A percentile compares a stretch with the other conserved stretches of the same genome.
phyloP scores from a whole-genome alignment of 2,329 filamentous ascomycete species.

The Colletotrichum ledebouriae region DNA sequence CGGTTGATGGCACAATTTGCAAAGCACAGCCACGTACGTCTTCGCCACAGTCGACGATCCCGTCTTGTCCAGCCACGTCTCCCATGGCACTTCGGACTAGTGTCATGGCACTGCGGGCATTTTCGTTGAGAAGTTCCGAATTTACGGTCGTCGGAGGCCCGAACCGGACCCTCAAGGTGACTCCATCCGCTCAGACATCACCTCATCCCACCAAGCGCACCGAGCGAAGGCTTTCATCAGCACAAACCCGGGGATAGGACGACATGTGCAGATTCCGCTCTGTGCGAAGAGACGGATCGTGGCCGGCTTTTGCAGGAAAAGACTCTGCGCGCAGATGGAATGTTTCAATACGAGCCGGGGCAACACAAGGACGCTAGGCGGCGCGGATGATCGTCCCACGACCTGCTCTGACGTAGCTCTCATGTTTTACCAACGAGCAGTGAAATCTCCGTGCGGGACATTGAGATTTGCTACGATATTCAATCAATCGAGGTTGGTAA shows the following conservation, averaged over 20 bases:
- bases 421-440: too few species aligned
- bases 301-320: neutral
- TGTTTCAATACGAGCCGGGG: neutral
- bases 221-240: neutral
- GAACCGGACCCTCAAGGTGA: slow-evolving; percentile 4
- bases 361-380: too few species aligned
- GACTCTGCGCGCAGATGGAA: neutral
- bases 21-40: slow-evolving; percentile 21
- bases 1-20: neutral
- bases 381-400: too few species aligned
- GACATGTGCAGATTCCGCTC: slow-evolving; percentile 17
- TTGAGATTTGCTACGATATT: too few species aligned
- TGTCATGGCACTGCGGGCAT: neutral
- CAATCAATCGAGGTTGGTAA: too few species aligned
- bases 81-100: slow-evolving; percentile 8
- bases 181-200: slow-evolving; percentile 12
- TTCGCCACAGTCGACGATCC: slow-evolving; percentile 20
- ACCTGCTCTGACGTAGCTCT: too few species aligned
- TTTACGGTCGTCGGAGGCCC: slow-evolving; percentile 1
- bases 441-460: too few species aligned
- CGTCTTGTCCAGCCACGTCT: neutral
- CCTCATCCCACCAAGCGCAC: neutral
- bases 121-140: neutral
- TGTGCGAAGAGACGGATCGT: neutral
- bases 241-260: slow-evolving; percentile 15